phyloP scores from a whole-genome alignment of 192 early-diverging fungal genomes.

The Paraglomus brasilianum region DNA sequence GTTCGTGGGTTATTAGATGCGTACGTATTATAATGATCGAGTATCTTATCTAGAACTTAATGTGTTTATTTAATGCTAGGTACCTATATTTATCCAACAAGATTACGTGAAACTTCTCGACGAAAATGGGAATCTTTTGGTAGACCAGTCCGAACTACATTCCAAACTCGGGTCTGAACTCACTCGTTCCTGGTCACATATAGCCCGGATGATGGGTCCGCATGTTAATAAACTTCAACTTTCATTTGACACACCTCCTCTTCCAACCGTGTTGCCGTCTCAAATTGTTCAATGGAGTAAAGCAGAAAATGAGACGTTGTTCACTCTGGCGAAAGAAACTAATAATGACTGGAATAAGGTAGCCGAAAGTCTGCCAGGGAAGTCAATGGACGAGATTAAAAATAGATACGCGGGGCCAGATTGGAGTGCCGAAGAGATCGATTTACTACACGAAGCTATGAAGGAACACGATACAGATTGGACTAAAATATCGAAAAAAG shows the following conservation, averaged over 20 bases:
- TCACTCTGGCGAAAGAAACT: neutral
- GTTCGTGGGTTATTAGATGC: too few relatives aligned
- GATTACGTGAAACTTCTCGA: too few relatives aligned
- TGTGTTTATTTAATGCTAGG: too few relatives aligned
- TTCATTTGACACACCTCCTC: neutral
- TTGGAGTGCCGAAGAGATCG: conserved; percentile 30
- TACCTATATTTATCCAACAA: too few relatives aligned
- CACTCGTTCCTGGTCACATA: too few relatives aligned
- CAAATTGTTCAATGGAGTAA: neutral
- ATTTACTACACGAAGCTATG: conserved; percentile 27
- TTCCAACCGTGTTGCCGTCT: neutral
- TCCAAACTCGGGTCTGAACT: too few relatives aligned
- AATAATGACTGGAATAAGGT: neutral
- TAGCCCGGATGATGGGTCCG: too few relatives aligned
- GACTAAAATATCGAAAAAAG: conserved; percentile 31
- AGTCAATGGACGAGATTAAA: neutral
- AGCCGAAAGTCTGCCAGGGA: neutral
- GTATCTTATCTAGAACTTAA: too few relatives aligned
- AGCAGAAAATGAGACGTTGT: neutral
- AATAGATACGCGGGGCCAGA: neutral
- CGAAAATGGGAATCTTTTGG: too few relatives aligned
- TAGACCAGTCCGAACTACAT: too few relatives aligned
- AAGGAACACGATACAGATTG: conserved; percentile 29
- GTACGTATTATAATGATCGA: too few relatives aligned
- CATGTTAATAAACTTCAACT: neutral